A percentile compares a stretch with the other conserved stretches of the same genome.
Conservation (phyloP, 768 basidiomycete species). For the Termitomyces sp. region DNA sequence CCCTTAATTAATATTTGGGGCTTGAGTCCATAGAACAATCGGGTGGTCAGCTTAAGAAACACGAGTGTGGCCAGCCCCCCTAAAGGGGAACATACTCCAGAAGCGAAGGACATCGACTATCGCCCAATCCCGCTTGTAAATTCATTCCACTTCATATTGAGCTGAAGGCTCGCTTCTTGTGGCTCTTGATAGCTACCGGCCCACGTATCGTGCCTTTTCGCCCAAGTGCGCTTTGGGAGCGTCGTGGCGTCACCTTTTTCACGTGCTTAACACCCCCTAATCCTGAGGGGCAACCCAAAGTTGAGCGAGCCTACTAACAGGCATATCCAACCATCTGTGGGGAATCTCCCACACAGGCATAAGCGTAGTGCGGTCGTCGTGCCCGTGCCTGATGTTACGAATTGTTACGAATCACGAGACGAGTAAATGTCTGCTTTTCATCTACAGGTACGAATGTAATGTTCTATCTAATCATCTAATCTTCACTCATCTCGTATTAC, state of each 20-base stretch:
- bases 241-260: not conserved
- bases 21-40: not conserved
- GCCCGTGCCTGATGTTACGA: too few relatives aligned
- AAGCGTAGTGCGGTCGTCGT: too few relatives aligned
- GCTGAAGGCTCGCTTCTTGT: slow-evolving; percentile 3
- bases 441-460: too few relatives aligned
- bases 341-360: too few relatives aligned
- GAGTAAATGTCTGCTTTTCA: too few relatives aligned
- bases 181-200: not conserved
- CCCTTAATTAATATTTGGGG: not conserved
- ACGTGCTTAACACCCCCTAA: not conserved
- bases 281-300: not conserved
- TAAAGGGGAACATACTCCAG: not conserved
- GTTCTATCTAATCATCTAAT: too few relatives aligned
- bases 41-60: not conserved
- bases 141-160: not conserved
- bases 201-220: not conserved
- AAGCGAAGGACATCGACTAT: not conserved
- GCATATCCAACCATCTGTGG: not conserved
- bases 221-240: not conserved
- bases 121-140: not conserved
- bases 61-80: not conserved
- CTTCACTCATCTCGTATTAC: too few relatives aligned
- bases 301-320: not conserved
- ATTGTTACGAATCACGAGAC: too few relatives aligned